Evolutionary conservation across 352 stramenopile genomes (phyloP), one percentile per base, ranked within the genome.

Genomic region (Phytophthora boehmeriae): DNA sequence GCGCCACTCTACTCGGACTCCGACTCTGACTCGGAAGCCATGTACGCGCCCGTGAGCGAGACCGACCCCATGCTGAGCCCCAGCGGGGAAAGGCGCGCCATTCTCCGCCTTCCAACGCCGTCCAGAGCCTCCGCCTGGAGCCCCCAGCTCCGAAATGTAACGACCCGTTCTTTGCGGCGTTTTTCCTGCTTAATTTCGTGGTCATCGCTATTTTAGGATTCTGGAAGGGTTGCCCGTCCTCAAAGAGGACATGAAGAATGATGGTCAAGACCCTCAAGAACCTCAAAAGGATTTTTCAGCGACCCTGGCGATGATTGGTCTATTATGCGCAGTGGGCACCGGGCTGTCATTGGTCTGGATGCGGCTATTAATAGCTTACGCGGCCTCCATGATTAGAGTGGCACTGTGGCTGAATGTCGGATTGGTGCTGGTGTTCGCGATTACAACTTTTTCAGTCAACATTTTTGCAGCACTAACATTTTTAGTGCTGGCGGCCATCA

Each of bases 391-490:
- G 71, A 95, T 95, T 69, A 60, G 70, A 50, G 80, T 95, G 25
- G 85, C 86, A 22, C 70, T 95, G 9, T 95, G 84, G 84, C 72
- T 90, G 45, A 95, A 95, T 73, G 86, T 93, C 25, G 78, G 55
- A 8, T 63, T 93, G 49, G 73, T 90, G 28, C 60, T 93, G 36
- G 72, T 64, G 20, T 90, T 90, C 47, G 86, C 84, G 6, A 39
- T 89, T 35, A 52, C 73, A 16, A 86, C 79, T 22, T 86, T 95
- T 46, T 73, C 74, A 9, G 83, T 87, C 19, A 89, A 84, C 38
- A 68, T 74, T 0, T 78, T 90, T 62, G 78, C 84, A 22, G 73
- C 75, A 17, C 67, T 89, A 3, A 32, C 90, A 17, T 86, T 90
- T 45, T 58, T 93, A 4, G 9, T 71, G 3, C 49, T 88, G 59